Conservation (phyloP, 139 green algal genomes). For the Coelastrella sp. region DNA sequence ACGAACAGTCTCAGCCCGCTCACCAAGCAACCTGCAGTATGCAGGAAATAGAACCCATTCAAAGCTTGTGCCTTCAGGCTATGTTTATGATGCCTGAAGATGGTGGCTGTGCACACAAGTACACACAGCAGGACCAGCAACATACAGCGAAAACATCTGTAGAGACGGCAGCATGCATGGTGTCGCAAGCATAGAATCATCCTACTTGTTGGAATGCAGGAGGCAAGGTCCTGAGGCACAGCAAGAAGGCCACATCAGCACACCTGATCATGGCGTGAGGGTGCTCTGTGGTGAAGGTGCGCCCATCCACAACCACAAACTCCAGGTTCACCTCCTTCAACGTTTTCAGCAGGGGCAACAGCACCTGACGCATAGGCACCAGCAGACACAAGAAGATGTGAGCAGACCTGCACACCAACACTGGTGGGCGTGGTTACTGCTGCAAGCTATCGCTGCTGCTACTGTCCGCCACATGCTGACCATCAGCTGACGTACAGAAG, state of each 20-base stretch:
- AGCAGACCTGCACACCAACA: neutral
- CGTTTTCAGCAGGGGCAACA: constrained; percentile 63
- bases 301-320: constrained; percentile 81
- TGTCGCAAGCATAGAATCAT: too few relatives aligned
- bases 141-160: too few relatives aligned
- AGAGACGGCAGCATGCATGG: too few relatives aligned
- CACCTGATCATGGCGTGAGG: constrained; percentile 68
- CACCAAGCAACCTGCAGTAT: constrained; percentile 45
- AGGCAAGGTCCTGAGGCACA: too few relatives aligned
- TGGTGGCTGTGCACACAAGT: neutral
- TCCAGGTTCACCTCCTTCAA: constrained; percentile 93
- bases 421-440: too few relatives aligned
- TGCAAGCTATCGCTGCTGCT: too few relatives aligned
- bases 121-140: neutral
- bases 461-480: too few relatives aligned
- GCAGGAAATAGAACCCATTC: neutral
- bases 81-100: neutral
- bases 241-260: neutral
- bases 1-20: constrained; percentile 24
- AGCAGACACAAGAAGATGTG: neutral
- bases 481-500: too few relatives aligned
- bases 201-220: too few relatives aligned
- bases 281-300: constrained; percentile 86
- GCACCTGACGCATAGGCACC: constrained; percentile 2
- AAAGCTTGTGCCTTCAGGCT: neutral